Conservation (phyloP, 176 grass and related monocot species). For the sorghum (Sorghum bicolor) region DNA sequence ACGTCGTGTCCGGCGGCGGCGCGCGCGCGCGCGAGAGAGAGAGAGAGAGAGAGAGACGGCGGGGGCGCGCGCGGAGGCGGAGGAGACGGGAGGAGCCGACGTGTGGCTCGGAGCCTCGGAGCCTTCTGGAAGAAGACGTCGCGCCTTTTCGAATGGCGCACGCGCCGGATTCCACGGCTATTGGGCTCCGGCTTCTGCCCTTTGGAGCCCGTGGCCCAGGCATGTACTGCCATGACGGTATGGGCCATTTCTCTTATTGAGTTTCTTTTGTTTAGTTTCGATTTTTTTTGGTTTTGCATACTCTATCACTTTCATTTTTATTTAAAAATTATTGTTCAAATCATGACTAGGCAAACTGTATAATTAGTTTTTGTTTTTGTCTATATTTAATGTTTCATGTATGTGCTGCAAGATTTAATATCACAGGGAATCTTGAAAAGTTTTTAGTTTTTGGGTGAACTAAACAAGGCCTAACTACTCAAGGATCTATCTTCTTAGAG, state of each 20-base stretch:
- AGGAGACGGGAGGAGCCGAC: not conserved
- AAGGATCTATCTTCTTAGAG: no score
- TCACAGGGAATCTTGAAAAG: no score
- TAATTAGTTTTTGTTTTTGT: no score
- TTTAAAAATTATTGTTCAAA: no score
- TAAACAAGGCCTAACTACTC: no score
- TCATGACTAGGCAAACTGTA: no score
- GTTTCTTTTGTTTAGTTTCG: no score
- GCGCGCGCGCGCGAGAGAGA: not conserved
- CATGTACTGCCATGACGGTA: not conserved
- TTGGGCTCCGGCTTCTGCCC: not conserved
- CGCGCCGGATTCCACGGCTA: not conserved
- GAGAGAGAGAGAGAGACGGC: not conserved
- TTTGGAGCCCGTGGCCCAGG: not conserved
- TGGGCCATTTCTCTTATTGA: not conserved
- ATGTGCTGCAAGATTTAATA: no score
- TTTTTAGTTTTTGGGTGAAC: no score
- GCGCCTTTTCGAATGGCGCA: slow-evolving; percentile 13
- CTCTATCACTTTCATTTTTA: no score
- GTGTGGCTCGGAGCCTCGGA: not conserved
- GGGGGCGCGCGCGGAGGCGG: not conserved
- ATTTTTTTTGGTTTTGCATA: no score
- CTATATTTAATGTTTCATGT: no score
- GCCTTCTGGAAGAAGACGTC: not conserved
- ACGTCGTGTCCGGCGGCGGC: not conserved